Evolutionary conservation across 2,329 filamentous ascomycete species (phyloP), one percentile per base, ranked within the genome.

Genomic region (Trichoderma sp.): DNA sequence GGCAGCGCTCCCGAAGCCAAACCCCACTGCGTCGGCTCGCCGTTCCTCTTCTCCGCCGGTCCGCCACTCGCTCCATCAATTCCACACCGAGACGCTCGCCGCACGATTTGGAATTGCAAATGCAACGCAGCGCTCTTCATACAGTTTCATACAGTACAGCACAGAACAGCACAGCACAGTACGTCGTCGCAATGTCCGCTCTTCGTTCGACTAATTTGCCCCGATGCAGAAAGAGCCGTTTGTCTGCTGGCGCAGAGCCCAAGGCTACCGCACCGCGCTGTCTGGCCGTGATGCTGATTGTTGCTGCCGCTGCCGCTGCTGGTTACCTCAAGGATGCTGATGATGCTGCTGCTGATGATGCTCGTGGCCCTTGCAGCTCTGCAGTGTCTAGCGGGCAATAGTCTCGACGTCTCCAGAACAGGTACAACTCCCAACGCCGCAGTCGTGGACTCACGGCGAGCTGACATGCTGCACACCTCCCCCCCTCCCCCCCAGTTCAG

Each of bases 401-500:
- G 29, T 25, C 17, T 54, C 27, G 27, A 54, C 45, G 17, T 27
- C 25, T 27, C 37, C 57, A 45, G 37, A 32, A 35, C 59, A 35
- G 48, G 48, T 56, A 58, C 52, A n/a, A 39, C 7, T 34, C 35
- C 34, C 48, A n/a, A 52, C 29, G 52, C 25, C 52, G 25, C 27
- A 53, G 32, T 54, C n/a, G 37, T 32, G 32, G 57, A 57, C 45
- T 34, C 25, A 58, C 42, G 35, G 37, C 54, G 61, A 68, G 67
- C 67, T 68, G 67, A 68, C 67, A 54, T 25, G 42, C 34, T 34
- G 50, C 67, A 66, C 67, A 56, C 61, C 48, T 45, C 39, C 32
- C 67, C 57, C 59, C 60, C 25, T 45, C 37, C 66, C 60, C 60
- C 53, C 61, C 67, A 53, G 67, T 68, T 68, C 67, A 68, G 67